A percentile compares a stretch with the other conserved stretches of the same genome.
Evolutionary conservation across 1,139 yeast genomes (phyloP).

Genomic region (Pichia sp.): DNA sequence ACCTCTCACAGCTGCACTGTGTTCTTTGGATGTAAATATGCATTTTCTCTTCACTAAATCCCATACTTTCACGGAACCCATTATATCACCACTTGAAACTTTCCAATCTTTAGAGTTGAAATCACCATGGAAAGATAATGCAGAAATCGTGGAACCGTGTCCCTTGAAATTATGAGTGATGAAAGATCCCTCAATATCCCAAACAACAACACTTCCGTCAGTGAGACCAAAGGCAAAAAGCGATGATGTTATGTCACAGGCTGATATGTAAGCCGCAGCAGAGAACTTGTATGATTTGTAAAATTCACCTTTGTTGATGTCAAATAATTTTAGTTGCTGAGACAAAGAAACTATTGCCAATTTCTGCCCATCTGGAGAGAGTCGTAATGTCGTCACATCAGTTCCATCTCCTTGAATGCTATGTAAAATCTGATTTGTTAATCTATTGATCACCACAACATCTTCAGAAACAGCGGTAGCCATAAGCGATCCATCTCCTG

Average conservation of each 20-base stretch:
- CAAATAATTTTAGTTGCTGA: constrained; percentile 69
- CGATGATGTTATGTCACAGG: constrained; percentile 76
- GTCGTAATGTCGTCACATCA: constrained; percentile 69
- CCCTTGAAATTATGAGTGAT: constrained; percentile 90
- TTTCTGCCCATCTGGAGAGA: constrained; percentile 71
- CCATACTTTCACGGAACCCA: constrained; percentile 86
- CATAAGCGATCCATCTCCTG: constrained; percentile 58
- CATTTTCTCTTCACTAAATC: constrained; percentile 79
- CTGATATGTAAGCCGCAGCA: constrained; percentile 78
- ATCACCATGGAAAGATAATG: constrained; percentile 70
- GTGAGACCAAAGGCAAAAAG: constrained; percentile 92
- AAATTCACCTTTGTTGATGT: constrained; percentile 42
- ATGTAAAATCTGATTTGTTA: constrained; percentile 54
- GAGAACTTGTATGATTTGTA: constrained; percentile 55
- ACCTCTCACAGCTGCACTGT: constrained; percentile 83
- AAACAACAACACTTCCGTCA: constrained; percentile 86
- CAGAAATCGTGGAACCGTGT: constrained; percentile 88
- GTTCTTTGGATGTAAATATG: constrained; percentile 60
- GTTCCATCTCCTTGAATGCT: constrained; percentile 74
- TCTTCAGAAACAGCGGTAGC: constrained; percentile 83
- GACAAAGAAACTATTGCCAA: constrained; percentile 79
- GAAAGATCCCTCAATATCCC: constrained; percentile 87
- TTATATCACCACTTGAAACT: constrained; percentile 81
- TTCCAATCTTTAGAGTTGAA: constrained; percentile 69
- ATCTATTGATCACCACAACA: constrained; percentile 62